Base-by-base conservation (phyloP, 306 rosid species). In the Crataegus laevigata region DNA sequence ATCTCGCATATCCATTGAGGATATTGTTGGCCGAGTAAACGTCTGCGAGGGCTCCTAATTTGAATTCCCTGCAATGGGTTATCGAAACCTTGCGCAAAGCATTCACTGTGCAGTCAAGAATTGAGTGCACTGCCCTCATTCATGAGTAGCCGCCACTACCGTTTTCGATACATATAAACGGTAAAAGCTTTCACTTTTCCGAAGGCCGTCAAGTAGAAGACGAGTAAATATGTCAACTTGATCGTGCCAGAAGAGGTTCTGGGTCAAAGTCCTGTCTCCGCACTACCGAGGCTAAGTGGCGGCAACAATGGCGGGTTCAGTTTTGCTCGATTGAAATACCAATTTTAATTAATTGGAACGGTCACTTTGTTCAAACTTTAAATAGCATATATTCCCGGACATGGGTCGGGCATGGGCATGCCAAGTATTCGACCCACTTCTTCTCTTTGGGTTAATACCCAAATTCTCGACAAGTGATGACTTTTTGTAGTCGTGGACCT, bases 11-110 rank as follows among this genome's bases (percentile, higher is more conserved):
- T 1, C 77, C 43, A 4, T 81, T 75, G 1, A 93, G 79, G 67
- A 93, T 84, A 66, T 88, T 85, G 82, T 93, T 93, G 80, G 92
- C 76, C 1, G 66, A 80, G 79, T 85, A 93, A 76, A 87, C 24
- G 67, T 91, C 89, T 8, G 83, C 25, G 0, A 79, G 38, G 76
- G 69, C 30, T 4, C 92, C 97, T 64, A 78, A 81, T 75, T 93
- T 93, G 81, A 93, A 61, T 29, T 91, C 83, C 45, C 60, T 55
- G 50, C 85, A 88, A 74, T 93, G 97, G 78, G 79, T 75, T 65
- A 73, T 76, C 73, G 83, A 68, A 63, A 84, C 79, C 62, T 45
- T 76, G 63, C 77, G 81, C 75, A 83, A 76, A 68, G 85, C 60
- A 69, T 77, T 57, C 12, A 71, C 73, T 5, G 85, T 75, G 73